Percentiles rank a stretch among this genome's conserved stretches.
Conservation (phyloP, 176 grass and related monocot species). For the Eleusine indica region DNA sequence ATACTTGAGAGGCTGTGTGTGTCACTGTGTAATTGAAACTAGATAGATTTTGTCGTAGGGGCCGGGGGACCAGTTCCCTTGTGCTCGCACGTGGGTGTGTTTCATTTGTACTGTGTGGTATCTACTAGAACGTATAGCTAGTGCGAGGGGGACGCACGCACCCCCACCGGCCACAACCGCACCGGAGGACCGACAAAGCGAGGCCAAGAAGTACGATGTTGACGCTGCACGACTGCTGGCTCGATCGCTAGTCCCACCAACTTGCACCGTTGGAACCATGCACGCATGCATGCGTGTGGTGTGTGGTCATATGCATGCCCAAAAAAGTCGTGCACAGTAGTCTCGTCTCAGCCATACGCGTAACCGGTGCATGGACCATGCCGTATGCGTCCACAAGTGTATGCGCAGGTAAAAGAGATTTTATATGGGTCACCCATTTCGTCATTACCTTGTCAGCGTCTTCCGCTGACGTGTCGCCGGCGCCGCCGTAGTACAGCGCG, state of each 20-base stretch:
- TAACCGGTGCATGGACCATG: neutral
- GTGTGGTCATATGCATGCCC: neutral
- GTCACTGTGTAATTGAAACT: neutral
- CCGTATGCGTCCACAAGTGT: neutral
- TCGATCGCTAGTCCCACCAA: neutral
- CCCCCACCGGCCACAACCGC: neutral
- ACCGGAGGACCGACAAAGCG: constrained; percentile 23
- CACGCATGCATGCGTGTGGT: neutral
- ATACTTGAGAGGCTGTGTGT: too few relatives aligned
- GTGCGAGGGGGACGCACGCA: neutral
- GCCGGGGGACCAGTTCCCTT: neutral
- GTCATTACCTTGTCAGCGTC: constrained; percentile 43
- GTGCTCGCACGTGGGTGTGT: neutral
- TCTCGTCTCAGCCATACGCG: too few relatives aligned
- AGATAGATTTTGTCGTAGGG: neutral
- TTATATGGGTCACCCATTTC: too few relatives aligned
- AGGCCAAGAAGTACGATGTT: constrained; percentile 35
- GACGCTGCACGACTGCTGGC: neutral
- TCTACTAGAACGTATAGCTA: neutral
- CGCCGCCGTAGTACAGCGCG: constrained; percentile 56
- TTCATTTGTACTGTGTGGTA: neutral
- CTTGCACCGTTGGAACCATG: neutral
- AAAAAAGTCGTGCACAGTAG: neutral
- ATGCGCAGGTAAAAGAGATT: too few relatives aligned
- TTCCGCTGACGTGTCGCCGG: neutral